These are phyloP conservation scores for Beauveria australis DNA, from an alignment of 2,329 filamentous ascomycete species.

Conservation along the genomic window DNA sequence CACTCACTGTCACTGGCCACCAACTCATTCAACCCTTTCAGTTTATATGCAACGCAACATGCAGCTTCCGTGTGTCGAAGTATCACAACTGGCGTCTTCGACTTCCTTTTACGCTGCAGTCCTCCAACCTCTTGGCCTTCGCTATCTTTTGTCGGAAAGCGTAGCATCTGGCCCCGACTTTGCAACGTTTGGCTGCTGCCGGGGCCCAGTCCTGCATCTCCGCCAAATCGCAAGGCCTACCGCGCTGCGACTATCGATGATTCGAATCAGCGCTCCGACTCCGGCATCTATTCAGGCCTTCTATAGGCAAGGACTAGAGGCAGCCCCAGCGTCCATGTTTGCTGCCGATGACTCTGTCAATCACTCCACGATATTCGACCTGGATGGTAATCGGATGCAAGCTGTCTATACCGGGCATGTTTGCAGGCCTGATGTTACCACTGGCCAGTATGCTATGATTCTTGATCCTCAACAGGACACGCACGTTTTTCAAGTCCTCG, in stretches of 20 bases:
- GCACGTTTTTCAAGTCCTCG: background rate
- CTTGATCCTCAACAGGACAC: background rate
- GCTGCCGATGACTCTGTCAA: background rate
- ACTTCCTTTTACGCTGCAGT: slow-evolving; percentile 78
- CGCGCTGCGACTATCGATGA: slow-evolving; percentile 34
- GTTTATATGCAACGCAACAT: slow-evolving; percentile 17
- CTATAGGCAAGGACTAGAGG: slow-evolving; percentile 59
- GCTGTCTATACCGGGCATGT: slow-evolving; percentile 43
- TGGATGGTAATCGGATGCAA: slow-evolving; percentile 79
- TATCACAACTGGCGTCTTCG: slow-evolving; percentile 70
- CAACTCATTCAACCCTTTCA: background rate
- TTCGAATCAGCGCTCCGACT: slow-evolving; percentile 62
- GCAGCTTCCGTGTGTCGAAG: slow-evolving; percentile 48
- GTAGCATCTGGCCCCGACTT: background rate
- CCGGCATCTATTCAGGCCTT: slow-evolving; percentile 61
- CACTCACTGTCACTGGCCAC: background rate
- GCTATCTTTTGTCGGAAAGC: slow-evolving; percentile 35
- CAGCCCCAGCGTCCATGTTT: slow-evolving; percentile 40
- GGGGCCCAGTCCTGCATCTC: slow-evolving; percentile 35
- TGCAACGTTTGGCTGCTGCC: slow-evolving; percentile 10
- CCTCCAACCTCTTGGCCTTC: slow-evolving; percentile 69
- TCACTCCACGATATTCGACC: slow-evolving; percentile 57
- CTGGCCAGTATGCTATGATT: background rate
- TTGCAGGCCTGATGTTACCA: slow-evolving; percentile 22
- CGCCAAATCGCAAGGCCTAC: slow-evolving; percentile 32